phyloP scores from a whole-genome alignment of 805 yeast species.

The Lipomyces yamanashiensis region DNA sequence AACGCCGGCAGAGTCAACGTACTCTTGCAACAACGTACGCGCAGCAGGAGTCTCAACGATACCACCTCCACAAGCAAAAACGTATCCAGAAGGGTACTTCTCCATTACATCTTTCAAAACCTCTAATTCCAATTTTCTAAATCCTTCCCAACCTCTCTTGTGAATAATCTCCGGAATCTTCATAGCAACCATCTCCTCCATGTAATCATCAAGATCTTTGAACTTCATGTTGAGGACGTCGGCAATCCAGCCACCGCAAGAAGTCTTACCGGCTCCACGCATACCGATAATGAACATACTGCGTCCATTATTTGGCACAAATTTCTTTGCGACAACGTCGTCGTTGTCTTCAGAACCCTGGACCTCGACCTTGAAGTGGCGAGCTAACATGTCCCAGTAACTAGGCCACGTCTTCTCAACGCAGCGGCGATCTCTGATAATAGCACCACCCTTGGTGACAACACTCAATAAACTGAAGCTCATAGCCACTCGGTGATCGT shows the following conservation, averaged over 20 bases:
- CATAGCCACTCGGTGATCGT: slow-evolving; percentile 99
- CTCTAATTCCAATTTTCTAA: slow-evolving; percentile 69
- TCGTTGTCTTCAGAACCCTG: slow-evolving; percentile 56
- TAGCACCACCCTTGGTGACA: slow-evolving; percentile 62
- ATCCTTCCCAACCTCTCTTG: slow-evolving; percentile 84
- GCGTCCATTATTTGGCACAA: slow-evolving; percentile 28
- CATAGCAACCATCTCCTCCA: slow-evolving; percentile 59
- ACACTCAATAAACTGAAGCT: slow-evolving; percentile 89
- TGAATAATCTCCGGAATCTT: slow-evolving; percentile 54
- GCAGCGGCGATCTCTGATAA: slow-evolving; percentile 83
- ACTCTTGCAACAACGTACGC: slow-evolving; percentile 63
- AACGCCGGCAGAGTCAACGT: slow-evolving; percentile 64
- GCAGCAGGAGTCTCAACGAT: slow-evolving; percentile 78
- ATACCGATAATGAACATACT: slow-evolving; percentile 66
- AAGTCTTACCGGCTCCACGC: slow-evolving; percentile 97
- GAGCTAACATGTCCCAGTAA: slow-evolving; percentile 84
- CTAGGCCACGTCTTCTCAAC: slow-evolving; percentile 99
- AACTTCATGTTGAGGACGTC: slow-evolving; percentile 66
- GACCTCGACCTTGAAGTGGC: slow-evolving; percentile 62
- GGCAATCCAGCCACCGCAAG: slow-evolving; percentile 81
- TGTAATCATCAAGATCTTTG: slow-evolving; percentile 74
- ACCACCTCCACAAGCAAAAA: slow-evolving; percentile 96
- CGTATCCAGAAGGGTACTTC: slow-evolving; percentile 56
- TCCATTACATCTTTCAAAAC: slow-evolving; percentile 58
- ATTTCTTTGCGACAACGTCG: slow-evolving; percentile 28